These are phyloP conservation scores for Coniochaeta hoffmannii DNA, from an alignment of 2,329 filamentous ascomycete genomes.

Conservation along the genomic window DNA sequence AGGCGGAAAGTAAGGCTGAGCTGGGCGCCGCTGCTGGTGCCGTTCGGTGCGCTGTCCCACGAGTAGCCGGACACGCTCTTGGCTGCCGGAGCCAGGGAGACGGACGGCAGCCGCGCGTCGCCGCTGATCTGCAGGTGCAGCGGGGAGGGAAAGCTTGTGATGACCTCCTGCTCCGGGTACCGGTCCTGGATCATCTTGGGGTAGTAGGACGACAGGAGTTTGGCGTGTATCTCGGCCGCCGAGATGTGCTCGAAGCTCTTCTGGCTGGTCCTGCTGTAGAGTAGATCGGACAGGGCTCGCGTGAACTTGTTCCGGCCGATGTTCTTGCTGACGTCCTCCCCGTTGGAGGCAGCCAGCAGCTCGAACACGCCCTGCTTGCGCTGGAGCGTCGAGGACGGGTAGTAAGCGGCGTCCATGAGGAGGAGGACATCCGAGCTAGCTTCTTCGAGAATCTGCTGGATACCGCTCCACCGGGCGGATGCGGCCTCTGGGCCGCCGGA, in stretches of 20 bases:
- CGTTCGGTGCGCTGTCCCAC: constrained; percentile 25
- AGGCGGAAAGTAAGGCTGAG: constrained; percentile 43
- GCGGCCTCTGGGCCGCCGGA: constrained; percentile 37
- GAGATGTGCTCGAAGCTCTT: constrained; percentile 35
- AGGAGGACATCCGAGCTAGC: constrained; percentile 48
- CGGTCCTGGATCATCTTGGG: constrained; percentile 44
- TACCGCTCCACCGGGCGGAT: constrained; percentile 44
- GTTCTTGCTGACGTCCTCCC: constrained; percentile 40
- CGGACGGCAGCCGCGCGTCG: constrained; percentile 45
- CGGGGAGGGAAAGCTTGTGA: constrained; percentile 45
- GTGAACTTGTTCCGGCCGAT: constrained; percentile 47
- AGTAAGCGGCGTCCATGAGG: constrained; percentile 53
- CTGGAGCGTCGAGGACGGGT: constrained; percentile 43
- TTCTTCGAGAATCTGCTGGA: constrained; percentile 50
- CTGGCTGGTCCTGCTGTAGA: constrained; percentile 39
- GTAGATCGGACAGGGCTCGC: constrained; percentile 38
- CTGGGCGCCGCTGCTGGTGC: constrained; percentile 38
- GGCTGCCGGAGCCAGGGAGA: constrained; percentile 45
- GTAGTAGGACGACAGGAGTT: constrained; percentile 42
- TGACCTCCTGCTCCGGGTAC: constrained; percentile 36
- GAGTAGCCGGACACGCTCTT: constrained; percentile 30
- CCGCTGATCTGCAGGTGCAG: constrained; percentile 49
- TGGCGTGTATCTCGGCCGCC: constrained; percentile 46
- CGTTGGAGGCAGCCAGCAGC: constrained; percentile 46
- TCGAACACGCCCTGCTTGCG: constrained; percentile 48